A percentile compares a stretch with the other conserved stretches of the same genome.
Evolutionary conservation across 192 early-diverging fungal genomes (phyloP).

Genomic region (Coemansia sp.): DNA sequence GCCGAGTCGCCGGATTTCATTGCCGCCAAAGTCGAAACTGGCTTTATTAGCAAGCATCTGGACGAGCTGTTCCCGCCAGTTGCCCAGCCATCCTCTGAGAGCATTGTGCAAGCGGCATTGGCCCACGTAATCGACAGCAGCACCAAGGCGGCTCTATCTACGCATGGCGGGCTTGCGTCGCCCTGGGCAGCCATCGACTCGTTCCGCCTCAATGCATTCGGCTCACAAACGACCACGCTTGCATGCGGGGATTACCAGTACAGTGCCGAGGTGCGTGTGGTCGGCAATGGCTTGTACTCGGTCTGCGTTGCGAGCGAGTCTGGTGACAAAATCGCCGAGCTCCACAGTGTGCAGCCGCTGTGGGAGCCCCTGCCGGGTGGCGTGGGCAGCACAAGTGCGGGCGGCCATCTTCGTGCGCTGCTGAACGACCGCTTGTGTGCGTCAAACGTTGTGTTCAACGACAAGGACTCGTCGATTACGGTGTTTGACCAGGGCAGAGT

Average conservation of each 20-base stretch:
- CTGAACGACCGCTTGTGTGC: constrained; percentile 63
- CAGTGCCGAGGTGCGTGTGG: constrained; percentile 19
- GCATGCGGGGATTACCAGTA: constrained; percentile 24
- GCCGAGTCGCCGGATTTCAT: constrained; percentile 80
- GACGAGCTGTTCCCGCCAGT: constrained; percentile 59
- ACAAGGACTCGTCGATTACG: constrained; percentile 55
- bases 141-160: constrained; percentile 5
- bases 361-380: constrained; percentile 23
- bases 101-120: constrained; percentile 70
- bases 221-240: constrained; percentile 23
- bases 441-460: constrained; percentile 64
- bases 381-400: constrained; percentile 46
- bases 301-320: constrained; percentile 7
- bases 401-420: constrained; percentile 56
- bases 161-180: constrained; percentile 12
- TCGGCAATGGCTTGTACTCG: constrained; percentile 15
- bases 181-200: constrained; percentile 48
- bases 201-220: constrained; percentile 52
- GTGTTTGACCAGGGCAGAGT: constrained; percentile 61
- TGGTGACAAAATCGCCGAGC: constrained; percentile 9
- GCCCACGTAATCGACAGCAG: constrained; percentile 45
- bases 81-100: constrained; percentile 25
- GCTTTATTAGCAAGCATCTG: constrained; percentile 84
- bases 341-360: constrained; percentile 9
- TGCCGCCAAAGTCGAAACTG: constrained; percentile 87